Conservation (phyloP, 331 rosid genomes). For the Malus hybrid region DNA sequence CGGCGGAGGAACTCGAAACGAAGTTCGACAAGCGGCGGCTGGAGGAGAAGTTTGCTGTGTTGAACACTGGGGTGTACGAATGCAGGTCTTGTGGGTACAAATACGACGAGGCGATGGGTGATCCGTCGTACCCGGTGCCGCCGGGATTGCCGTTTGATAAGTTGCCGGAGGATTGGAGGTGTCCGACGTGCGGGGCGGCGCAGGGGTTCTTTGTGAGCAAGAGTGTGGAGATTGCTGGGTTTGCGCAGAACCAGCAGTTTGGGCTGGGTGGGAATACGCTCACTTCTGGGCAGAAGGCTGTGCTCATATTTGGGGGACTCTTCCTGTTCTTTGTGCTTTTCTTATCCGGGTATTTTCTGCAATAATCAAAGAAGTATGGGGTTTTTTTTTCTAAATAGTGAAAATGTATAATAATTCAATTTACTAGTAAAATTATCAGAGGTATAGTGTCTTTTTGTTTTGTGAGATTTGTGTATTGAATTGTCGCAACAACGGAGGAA, state of each 20-base stretch:
- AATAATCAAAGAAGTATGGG: slow-evolving; percentile 33
- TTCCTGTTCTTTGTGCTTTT: slow-evolving; percentile 66
- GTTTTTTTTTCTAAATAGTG: neutral
- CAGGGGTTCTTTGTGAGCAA: slow-evolving; percentile 77
- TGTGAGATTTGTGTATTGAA: neutral
- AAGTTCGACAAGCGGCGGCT: slow-evolving; percentile 48
- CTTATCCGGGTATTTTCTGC: slow-evolving; percentile 80
- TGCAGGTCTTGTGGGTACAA: slow-evolving; percentile 94
- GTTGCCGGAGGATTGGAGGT: slow-evolving; percentile 90
- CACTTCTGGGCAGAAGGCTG: slow-evolving; percentile 82
- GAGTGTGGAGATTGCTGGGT: slow-evolving; percentile 94
- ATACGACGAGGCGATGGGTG: slow-evolving; percentile 76
- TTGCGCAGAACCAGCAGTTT: slow-evolving; percentile 91
- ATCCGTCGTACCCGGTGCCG: slow-evolving; percentile 72
- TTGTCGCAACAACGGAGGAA: slow-evolving; percentile 1
- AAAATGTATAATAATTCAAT: slow-evolving; percentile 1
- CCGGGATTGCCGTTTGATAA: slow-evolving; percentile 71
- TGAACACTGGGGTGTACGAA: slow-evolving; percentile 80
- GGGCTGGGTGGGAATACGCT: slow-evolving; percentile 85
- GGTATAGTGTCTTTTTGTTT: neutral
- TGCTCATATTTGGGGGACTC: slow-evolving; percentile 74
- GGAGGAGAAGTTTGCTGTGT: slow-evolving; percentile 86
- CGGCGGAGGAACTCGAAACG: neutral
- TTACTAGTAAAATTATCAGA: slow-evolving; percentile 9
- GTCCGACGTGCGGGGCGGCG: slow-evolving; percentile 92